Evolutionary conservation across 2,329 filamentous ascomycete genomes (phyloP).

Genomic region (Colletotrichum liaoningense): DNA sequence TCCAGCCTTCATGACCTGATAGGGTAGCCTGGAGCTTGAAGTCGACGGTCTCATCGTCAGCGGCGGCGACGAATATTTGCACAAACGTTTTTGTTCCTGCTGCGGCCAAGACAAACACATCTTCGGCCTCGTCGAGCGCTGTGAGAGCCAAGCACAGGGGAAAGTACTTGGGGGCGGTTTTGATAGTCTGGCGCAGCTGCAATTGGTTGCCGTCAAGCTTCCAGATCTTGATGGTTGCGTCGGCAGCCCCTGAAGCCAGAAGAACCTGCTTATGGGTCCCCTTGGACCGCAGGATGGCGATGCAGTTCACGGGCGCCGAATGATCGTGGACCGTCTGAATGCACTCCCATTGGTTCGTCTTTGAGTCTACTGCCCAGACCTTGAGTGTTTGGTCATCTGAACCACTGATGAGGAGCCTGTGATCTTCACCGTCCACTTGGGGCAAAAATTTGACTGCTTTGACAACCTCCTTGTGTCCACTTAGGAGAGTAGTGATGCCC

Average conservation of each 20-base stretch:
- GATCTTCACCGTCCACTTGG: conserved; percentile 52
- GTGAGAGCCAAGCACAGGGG: conserved; percentile 81
- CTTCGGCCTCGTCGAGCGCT: conserved; percentile 62
- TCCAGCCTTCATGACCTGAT: conserved; percentile 93
- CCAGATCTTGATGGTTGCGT: conserved; percentile 81
- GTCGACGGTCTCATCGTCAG: conserved; percentile 47
- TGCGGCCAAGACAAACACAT: conserved; percentile 78
- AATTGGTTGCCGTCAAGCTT: conserved; percentile 62
- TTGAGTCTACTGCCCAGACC: conserved; percentile 69
- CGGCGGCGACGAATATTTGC: conserved; percentile 77
- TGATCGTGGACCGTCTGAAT: conserved; percentile 74
- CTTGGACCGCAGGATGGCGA: conserved; percentile 56
- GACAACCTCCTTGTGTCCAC: conserved; percentile 82
- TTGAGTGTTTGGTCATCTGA: conserved; percentile 83
- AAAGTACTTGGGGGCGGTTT: conserved; percentile 82
- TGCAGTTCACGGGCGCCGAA: conserved; percentile 79
- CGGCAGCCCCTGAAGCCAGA: conserved; percentile 85
- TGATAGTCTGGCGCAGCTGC: conserved; percentile 76
- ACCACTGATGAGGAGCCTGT: conserved; percentile 78
- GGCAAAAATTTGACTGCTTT: conserved; percentile 86
- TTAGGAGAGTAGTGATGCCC: conserved; percentile 76
- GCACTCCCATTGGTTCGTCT: conserved; percentile 47
- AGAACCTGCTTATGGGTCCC: conserved; percentile 49
- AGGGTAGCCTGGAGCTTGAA: conserved; percentile 83
- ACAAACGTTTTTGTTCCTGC: conserved; percentile 86